phyloP scores from a whole-genome alignment of 192 early-diverging fungal genomes.

The Linnemannia schmuckeri region DNA sequence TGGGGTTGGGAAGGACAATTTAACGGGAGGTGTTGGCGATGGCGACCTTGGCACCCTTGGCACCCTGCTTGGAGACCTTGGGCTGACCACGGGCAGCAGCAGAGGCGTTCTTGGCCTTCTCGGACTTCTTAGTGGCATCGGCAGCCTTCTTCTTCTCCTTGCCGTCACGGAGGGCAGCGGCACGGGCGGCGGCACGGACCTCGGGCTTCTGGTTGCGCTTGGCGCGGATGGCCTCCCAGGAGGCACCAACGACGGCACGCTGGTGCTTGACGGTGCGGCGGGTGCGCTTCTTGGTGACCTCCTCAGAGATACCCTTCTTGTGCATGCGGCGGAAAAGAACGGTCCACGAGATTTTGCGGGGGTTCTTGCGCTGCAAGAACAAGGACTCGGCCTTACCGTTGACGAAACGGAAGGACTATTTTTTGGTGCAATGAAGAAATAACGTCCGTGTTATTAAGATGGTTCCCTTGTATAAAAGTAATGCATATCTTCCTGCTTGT shows the following conservation, averaged over 20 bases:
- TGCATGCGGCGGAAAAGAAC: constrained; percentile 96
- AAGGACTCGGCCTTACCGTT: constrained; percentile 97
- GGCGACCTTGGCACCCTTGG: constrained; percentile 85
- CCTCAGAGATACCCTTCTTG: constrained; percentile 98
- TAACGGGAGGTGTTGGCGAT: constrained; percentile 87
- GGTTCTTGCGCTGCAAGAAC: constrained; percentile 98
- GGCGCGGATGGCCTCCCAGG: constrained; percentile 96
- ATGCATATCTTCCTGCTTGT: too few species aligned
- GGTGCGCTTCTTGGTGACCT: constrained; percentile 96
- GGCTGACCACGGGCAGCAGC: constrained; percentile 60
- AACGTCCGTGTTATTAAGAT: too few species aligned
- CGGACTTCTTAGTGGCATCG: constrained; percentile 88
- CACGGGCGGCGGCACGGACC: constrained; percentile 91
- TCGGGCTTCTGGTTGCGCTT: constrained; percentile 98
- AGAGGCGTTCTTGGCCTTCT: constrained; percentile 78
- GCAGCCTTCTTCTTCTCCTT: constrained; percentile 96
- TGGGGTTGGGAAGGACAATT: constrained; percentile 26
- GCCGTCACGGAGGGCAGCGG: constrained; percentile 83
- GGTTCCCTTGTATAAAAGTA: too few species aligned
- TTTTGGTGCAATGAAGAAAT: too few species aligned
- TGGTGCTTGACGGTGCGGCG: constrained; percentile 95
- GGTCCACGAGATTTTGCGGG: constrained; percentile 98
- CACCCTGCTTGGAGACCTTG: constrained; percentile 87
- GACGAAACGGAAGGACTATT: constrained; percentile 93
- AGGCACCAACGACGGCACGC: constrained; percentile 95